Conservation (phyloP, 2,329 filamentous ascomycete genomes). For the Diplodia scrobiculata region DNA sequence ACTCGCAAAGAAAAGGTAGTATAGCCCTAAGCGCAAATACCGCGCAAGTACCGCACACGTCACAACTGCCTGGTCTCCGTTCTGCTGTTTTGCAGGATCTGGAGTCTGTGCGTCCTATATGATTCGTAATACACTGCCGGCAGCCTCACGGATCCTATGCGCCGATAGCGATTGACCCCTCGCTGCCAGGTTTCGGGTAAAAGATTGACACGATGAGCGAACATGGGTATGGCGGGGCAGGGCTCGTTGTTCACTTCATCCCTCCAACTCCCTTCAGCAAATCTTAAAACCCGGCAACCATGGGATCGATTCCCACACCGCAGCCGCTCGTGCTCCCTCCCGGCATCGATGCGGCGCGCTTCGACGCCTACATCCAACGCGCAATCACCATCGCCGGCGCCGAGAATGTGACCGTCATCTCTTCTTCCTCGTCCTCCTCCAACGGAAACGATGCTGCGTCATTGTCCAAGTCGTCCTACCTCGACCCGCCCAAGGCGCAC, state of each 20-base stretch:
- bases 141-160: neutral
- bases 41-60: neutral
- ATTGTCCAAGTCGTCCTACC: conserved; percentile 35
- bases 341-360: conserved; percentile 5
- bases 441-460: neutral
- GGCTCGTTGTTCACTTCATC: neutral
- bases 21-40: no score
- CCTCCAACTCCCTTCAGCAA: neutral
- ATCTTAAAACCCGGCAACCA: neutral
- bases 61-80: neutral
- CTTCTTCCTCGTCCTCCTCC: no score
- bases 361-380: conserved; percentile 13
- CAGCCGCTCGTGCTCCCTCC: conserved; percentile 17
- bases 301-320: neutral
- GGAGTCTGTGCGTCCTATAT: neutral
- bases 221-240: neutral
- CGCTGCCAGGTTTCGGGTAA: neutral
- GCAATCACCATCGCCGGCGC: conserved; percentile 26
- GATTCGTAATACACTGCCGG: neutral
- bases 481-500: conserved; percentile 36
- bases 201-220: neutral
- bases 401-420: conserved; percentile 14
- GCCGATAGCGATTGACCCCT: neutral
- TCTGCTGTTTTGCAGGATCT: neutral
- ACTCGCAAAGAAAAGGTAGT: no score